Base-by-base conservation (phyloP, 2,329 filamentous ascomycete genomes). In the Cryphonectria parasitica region DNA sequence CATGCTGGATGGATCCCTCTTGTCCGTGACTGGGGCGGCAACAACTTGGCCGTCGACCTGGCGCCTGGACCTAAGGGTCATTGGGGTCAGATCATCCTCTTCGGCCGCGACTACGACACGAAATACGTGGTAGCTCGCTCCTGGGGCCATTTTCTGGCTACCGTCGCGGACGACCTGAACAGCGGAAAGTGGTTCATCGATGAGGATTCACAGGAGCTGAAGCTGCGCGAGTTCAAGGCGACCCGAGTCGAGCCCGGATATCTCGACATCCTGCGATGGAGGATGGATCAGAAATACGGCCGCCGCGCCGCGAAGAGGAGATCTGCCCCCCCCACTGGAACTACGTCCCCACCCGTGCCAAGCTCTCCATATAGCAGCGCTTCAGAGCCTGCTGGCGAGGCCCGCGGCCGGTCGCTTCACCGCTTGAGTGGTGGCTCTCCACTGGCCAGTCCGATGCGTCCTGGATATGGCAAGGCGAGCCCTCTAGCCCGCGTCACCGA, bases 81-180 rank as follows among this genome's bases (percentile, higher is more conserved):
- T 79, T 99, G 96, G 95, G 96, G 96, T 68, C 96, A 99, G 80
- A 90, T 99, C 74, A 97, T 99, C 77, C 87, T 99, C 73, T 98
- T 97, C 80, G 96, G 96, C 66, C 93, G 96, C 72, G 96, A 99
- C 83, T 99, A 97, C 82, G 96, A 99, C 79, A 97, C 93, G 82
- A 99, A 99, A 83, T 99, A 97, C 78, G 96, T 99, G 8, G 88
- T 99, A 69, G 93, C 96, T 41, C 90, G 93, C 72, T 98, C 95
- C 0, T 99, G 96, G 96, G 89, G 90, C 22, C 88, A 91, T 13
- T 95, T 99, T 78, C 83, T 99, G 28, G 94, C 94, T 66, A 88
- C 90, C 43, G 88, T 98, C 8, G 94, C 96, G 41, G 96, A 99
- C 77, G 96, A 99, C 78, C 84, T 99, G 76, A 90, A 88, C 82